Percentiles rank a stretch among this genome's conserved stretches.
These are phyloP conservation scores for Discostella stelligeroides DNA, from an alignment of 108 stramenopile genomes.

Conservation along the genomic window DNA sequence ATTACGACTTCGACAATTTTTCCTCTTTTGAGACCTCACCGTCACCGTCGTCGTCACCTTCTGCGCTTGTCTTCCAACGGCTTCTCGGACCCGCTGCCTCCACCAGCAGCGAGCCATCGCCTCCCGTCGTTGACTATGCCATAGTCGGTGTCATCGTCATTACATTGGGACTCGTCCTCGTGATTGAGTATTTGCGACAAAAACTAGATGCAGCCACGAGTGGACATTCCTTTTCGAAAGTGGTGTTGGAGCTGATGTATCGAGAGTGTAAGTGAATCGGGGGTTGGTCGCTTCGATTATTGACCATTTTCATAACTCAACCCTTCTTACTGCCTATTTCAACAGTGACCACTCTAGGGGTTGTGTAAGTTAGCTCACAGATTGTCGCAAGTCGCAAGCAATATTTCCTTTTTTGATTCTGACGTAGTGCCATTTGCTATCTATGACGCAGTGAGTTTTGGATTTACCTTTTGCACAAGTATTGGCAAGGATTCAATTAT, in stretches of 20 bases:
- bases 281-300: too few species aligned
- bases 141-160: conserved; percentile 61
- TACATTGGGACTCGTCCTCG: conserved; percentile 70
- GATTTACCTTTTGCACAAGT: conserved; percentile 68
- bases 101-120: conserved; percentile 7
- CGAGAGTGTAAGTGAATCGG: conserved; percentile 65
- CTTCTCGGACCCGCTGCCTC: conserved; percentile 8
- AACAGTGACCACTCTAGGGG: conserved; percentile 47
- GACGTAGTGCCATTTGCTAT: conserved; percentile 7
- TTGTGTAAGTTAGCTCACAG: conserved; percentile 30
- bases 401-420: too few species aligned
- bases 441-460: conserved; percentile 53
- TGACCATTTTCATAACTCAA: too few species aligned
- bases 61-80: not conserved
- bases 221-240: conserved; percentile 68
- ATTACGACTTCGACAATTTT: too few species aligned
- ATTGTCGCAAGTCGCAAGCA: not conserved
- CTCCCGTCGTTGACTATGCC: conserved; percentile 59
- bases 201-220: conserved; percentile 57
- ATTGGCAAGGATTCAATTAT: conserved; percentile 53
- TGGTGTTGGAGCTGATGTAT: conserved; percentile 76
- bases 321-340: too few species aligned
- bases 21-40: too few species aligned
- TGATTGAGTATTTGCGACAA: conserved; percentile 67
- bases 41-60: too few species aligned